Base-by-base conservation (phyloP, 139 green algal species). In the Dunaliella primolecta region DNA sequence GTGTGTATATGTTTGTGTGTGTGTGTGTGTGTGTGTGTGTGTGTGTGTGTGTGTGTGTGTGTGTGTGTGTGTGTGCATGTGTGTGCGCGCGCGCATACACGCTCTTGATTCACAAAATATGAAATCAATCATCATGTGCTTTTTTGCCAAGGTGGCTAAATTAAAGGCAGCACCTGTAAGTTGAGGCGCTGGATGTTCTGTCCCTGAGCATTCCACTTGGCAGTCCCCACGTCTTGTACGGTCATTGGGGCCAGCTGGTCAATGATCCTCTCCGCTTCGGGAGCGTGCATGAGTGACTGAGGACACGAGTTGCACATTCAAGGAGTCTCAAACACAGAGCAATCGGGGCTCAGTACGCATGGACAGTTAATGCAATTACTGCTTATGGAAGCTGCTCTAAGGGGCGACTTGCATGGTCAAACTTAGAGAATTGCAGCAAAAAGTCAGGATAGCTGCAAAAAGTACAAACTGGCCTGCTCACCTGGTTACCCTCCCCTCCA, bases 201-300 rank as follows among this genome's bases (percentile, higher is more conserved):
- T 29, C 93, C 92, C 91, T 96, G 93, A 32, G 88, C 70, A 37
- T 92, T 57, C 92, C 93, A 97, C 56, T 87, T 86, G 2, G 71
- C 1, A 11, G 70, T 87, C 36, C 92, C 94, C 30, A 94, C 90
- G 56, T 95, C 91, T n/a, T 92, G 84, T 29, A 95, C 71, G 20
- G 31, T 78, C 15, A 94, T 86, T 1, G 85, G 29, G 2, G 70
- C 36, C 23, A 97, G 83, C 30, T 77, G 46, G 25, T 92, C 74
- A 0, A 94, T 87, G 15, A 95, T 84, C 1, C 80, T 89, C 75
- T 94, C 91, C 2, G 93, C 93, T 81, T 96, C 93, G 1, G 87
- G n/a, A 0, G 89, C 87, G 2, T 55, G 91, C 20, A 96, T 29
- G 0, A 88, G 76, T 0, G 80, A 81, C 92, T 94, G 86, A 36